Evolutionary conservation across 805 yeast species (phyloP).

Genomic region (Yamadazyma ubonensis): DNA sequence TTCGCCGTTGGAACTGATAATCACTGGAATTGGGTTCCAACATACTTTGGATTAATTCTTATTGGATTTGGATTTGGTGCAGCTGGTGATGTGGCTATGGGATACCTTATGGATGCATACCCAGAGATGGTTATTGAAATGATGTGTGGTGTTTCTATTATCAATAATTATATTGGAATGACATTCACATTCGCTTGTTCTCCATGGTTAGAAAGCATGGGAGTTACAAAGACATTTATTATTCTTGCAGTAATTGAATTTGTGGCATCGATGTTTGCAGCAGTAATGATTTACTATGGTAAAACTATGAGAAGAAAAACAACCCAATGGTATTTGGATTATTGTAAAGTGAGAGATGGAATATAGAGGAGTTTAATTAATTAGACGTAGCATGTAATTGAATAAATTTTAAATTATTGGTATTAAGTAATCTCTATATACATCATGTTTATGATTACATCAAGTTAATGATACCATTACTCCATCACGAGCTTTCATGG

Average conservation of each 20-base stretch:
- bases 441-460: background rate
- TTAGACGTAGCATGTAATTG: background rate
- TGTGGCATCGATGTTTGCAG: constrained; percentile 28
- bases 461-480: constrained; percentile 6
- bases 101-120: constrained; percentile 40
- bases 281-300: constrained; percentile 34
- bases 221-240: constrained; percentile 35
- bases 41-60: constrained; percentile 37
- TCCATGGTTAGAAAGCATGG: constrained; percentile 37
- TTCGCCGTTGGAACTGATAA: constrained; percentile 40
- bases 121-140: constrained; percentile 42
- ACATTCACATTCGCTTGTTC: constrained; percentile 40
- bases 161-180: constrained; percentile 39
- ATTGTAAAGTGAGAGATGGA: constrained; percentile 26
- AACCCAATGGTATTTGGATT: constrained; percentile 31
- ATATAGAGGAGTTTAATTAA: constrained; percentile 4
- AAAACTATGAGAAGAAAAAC: constrained; percentile 34
- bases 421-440: background rate
- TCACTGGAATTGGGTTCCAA: constrained; percentile 37
- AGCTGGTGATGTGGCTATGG: constrained; percentile 39
- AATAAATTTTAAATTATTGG: background rate
- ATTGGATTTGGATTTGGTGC: constrained; percentile 41
- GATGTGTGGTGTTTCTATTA: constrained; percentile 40
- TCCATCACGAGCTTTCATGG: constrained; percentile 28
- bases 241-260: constrained; percentile 38